Evolutionary conservation across 106 monocot species (phyloP).

Genomic region (Amphibolis antarctica): DNA sequence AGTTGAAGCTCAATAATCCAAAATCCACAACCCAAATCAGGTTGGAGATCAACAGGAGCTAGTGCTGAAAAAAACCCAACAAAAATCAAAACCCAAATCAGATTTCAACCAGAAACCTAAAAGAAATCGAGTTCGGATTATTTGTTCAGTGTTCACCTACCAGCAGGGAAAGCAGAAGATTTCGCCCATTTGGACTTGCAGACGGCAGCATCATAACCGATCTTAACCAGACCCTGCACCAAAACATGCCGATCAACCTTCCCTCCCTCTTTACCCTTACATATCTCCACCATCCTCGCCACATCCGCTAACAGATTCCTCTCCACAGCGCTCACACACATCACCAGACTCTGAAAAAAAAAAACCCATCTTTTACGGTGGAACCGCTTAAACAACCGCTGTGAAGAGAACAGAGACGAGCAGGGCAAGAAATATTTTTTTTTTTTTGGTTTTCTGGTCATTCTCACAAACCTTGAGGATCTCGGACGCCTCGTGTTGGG

Average conservation of each 20-base stretch:
- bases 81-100: neutral
- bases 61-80: neutral
- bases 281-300: slow-evolving; percentile 34
- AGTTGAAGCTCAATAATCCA: too few relatives aligned
- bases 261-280: slow-evolving; percentile 12
- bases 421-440: neutral
- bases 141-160: too few relatives aligned
- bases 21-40: too few relatives aligned
- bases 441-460: too few relatives aligned
- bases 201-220: slow-evolving; percentile 50
- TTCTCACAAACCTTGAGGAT: slow-evolving; percentile 60
- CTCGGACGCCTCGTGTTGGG: slow-evolving; percentile 26
- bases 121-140: too few relatives aligned
- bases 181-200: slow-evolving; percentile 67
- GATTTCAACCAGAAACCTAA: neutral
- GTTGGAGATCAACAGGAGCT: too few relatives aligned
- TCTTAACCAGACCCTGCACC: slow-evolving; percentile 17
- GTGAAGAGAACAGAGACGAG: neutral
- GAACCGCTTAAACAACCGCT: too few relatives aligned
- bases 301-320: slow-evolving; percentile 61
- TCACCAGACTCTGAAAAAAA: slow-evolving; percentile 38
- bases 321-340: slow-evolving; percentile 43
- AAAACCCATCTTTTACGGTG: too few relatives aligned
- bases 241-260: slow-evolving; percentile 19
- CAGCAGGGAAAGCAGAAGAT: slow-evolving; percentile 37